A percentile compares a stretch with the other conserved stretches of the same genome.
Conservation (phyloP, 2,329 filamentous ascomycete genomes). For the Cercospora sp. region DNA sequence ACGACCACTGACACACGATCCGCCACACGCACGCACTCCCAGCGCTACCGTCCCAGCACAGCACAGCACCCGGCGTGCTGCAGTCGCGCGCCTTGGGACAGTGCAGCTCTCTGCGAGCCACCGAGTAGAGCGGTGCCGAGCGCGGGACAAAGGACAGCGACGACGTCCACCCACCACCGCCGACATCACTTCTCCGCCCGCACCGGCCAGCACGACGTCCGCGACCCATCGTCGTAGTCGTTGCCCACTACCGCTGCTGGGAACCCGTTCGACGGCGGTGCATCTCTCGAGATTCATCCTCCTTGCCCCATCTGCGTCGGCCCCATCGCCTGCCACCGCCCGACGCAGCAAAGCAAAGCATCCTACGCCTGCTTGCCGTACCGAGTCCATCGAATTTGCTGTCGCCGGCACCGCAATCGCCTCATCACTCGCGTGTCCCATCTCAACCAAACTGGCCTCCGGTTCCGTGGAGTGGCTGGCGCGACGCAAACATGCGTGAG, state of each 20-base stretch:
- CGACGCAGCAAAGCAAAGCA: slow-evolving; percentile 3
- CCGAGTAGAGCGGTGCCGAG: background rate
- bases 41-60: slow-evolving; percentile 1
- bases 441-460: slow-evolving; percentile 5
- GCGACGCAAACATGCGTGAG: slow-evolving; percentile 79
- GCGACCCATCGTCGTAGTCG: background rate
- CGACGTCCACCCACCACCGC: background rate
- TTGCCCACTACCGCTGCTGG: background rate
- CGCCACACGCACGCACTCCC: background rate
- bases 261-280: background rate
- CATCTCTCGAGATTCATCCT: background rate
- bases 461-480: slow-evolving; percentile 15
- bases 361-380: slow-evolving; percentile 8
- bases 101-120: background rate
- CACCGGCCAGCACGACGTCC: background rate
- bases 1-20: slow-evolving; percentile 5
- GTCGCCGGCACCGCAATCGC: background rate
- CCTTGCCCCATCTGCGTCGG: background rate
- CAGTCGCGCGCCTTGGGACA: background rate
- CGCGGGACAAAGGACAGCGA: background rate
- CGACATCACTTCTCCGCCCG: background rate
- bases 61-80: slow-evolving; percentile 9
- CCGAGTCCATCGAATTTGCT: slow-evolving; percentile 19
- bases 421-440: background rate
- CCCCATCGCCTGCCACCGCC: slow-evolving; percentile 15